Percentiles rank a stretch among this genome's conserved stretches.
Conservation (phyloP, 2,329 filamentous ascomycete genomes). For the Allantophomopsis cytisporea region DNA sequence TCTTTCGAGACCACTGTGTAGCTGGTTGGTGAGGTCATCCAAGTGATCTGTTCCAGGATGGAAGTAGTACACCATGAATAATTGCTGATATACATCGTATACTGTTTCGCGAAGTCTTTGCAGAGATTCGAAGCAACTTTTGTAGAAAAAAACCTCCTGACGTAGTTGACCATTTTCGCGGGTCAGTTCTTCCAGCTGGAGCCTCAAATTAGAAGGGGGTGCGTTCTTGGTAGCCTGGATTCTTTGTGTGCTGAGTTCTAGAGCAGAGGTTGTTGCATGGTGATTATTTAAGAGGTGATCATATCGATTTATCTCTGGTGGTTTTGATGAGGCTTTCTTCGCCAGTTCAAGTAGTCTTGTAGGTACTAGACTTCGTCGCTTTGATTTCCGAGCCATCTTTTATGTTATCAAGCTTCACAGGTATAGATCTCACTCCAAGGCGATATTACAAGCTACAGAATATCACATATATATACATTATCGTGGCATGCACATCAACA, state of each 20-base stretch:
- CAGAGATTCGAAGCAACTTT: conserved; percentile 6
- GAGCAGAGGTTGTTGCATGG: conserved; percentile 5
- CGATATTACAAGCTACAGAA: no score
- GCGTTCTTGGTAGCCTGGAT: conserved; percentile 5
- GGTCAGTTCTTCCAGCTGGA: conserved; percentile 8
- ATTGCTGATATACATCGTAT: conserved; percentile 7
- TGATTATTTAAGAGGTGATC: conserved; percentile 6
- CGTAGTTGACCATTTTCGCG: conserved; percentile 5
- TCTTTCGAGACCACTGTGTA: conserved; percentile 5
- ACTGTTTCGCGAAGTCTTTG: conserved; percentile 7
- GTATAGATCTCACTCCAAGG: no score
- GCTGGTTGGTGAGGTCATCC: conserved; percentile 4
- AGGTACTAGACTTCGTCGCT: no score
- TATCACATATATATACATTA: no score
- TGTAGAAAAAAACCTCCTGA: conserved; percentile 8
- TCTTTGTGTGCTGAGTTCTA: conserved; percentile 4
- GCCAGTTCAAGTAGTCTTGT: no score
- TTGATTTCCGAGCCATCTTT: no score
- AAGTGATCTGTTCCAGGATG: conserved; percentile 2
- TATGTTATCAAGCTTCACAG: no score
- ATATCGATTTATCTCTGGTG: conserved; percentile 4
- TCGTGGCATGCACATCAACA: no score
- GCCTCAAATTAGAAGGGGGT: conserved; percentile 1
- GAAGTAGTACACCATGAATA: conserved; percentile 6
- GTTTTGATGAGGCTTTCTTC: not conserved